These are phyloP conservation scores for Syzygium oleosum DNA, from an alignment of 345 rosid species.

Conservation along the genomic window DNA sequence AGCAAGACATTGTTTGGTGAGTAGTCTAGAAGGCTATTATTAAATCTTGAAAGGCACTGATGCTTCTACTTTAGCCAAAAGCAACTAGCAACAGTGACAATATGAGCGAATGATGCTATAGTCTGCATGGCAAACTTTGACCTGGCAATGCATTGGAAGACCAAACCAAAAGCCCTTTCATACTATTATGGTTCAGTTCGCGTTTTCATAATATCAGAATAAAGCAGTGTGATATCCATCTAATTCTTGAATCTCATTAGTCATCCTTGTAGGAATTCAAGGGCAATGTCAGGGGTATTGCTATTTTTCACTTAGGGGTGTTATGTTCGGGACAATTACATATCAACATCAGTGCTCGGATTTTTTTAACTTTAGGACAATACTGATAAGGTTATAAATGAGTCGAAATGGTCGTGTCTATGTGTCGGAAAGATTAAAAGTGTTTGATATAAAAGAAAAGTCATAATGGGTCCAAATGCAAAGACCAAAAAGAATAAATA, in stretches of 20 bases:
- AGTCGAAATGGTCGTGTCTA: not conserved
- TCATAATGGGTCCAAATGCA: not conserved
- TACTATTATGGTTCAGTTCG: not conserved
- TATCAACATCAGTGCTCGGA: not conserved
- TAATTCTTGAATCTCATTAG: not conserved
- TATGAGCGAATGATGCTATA: not conserved
- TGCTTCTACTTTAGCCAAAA: not conserved
- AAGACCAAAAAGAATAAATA: not conserved
- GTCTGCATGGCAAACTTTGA: not conserved
- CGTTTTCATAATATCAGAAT: not conserved
- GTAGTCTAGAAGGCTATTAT: not conserved
- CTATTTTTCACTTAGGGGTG: not conserved
- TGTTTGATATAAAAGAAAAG: not conserved
- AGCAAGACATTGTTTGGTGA: not conserved
- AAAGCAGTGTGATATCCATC: not conserved
- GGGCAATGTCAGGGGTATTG: not conserved
- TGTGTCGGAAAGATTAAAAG: not conserved
- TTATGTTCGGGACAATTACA: not conserved
- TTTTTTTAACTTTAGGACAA: not conserved
- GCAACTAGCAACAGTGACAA: not conserved
- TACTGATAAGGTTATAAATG: not conserved
- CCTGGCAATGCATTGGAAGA: not conserved
- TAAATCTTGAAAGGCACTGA: not conserved
- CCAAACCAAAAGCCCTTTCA: not conserved
- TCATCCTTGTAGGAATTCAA: not conserved